Percentiles rank a stretch among this genome's conserved stretches.
phyloP scores from a whole-genome alignment of 2,329 filamentous ascomycete species.

The Camillea tinctor region DNA sequence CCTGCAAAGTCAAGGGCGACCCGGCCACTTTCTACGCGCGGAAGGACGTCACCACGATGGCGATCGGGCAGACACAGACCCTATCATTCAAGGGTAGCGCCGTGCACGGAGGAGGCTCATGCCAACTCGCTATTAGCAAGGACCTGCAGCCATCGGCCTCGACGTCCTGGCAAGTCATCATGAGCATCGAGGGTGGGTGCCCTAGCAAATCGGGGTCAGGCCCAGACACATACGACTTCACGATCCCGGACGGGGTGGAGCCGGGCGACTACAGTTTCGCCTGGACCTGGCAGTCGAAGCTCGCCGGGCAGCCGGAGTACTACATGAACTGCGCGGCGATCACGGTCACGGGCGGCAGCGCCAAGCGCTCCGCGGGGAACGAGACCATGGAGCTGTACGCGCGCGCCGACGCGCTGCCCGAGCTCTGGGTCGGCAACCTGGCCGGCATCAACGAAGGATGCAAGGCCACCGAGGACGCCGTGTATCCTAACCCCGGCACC shows the following conservation, averaged over 20 bases:
- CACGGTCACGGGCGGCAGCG: constrained; percentile 44
- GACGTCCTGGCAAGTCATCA: constrained; percentile 67
- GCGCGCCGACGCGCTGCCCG: constrained; percentile 52
- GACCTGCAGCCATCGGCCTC: constrained; percentile 42
- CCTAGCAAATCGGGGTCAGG: constrained; percentile 45
- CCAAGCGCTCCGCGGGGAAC: constrained; percentile 26
- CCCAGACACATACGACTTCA: constrained; percentile 53
- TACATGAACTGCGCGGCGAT: constrained; percentile 76
- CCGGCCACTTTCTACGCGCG: constrained; percentile 35
- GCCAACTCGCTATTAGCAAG: constrained; percentile 68
- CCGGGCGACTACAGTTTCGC: constrained; percentile 65
- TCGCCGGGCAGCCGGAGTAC: constrained; percentile 69
- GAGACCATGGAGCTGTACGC: constrained; percentile 37
- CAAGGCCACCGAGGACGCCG: constrained; percentile 53
- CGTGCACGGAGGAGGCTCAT: constrained; percentile 71
- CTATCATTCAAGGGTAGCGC: constrained; percentile 60
- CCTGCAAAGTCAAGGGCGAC: constrained; percentile 56
- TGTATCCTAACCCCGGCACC: constrained; percentile 51
- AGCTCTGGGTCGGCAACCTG: constrained; percentile 70
- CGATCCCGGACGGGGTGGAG: constrained; percentile 58
- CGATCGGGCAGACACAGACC: constrained; percentile 41
- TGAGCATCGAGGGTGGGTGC: constrained; percentile 68
- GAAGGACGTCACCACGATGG: constrained; percentile 41
- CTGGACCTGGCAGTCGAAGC: constrained; percentile 74
- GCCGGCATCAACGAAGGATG: constrained; percentile 50